These are phyloP conservation scores for Spinacia oleracea DNA, from an alignment of 179 eudicot species.

Conservation along the genomic window DNA sequence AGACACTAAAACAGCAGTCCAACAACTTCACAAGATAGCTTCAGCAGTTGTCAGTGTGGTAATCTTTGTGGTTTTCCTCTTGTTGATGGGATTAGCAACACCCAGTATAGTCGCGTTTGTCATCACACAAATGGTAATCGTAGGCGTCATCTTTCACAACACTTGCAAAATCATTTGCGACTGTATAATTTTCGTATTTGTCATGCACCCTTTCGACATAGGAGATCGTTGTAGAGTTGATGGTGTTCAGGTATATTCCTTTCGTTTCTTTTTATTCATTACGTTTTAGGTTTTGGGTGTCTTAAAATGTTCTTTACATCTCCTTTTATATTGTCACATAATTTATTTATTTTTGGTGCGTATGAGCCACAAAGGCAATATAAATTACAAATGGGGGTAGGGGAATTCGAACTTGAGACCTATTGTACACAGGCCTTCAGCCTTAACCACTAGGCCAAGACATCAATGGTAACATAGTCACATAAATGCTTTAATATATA, in stretches of 20 bases:
- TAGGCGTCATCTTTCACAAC: constrained; percentile 65
- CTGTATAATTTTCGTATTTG: constrained; percentile 69
- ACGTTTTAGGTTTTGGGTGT: too few relatives aligned
- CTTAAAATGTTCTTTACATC: too few relatives aligned
- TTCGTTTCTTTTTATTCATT: too few relatives aligned
- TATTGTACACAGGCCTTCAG: too few relatives aligned
- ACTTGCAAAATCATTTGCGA: constrained; percentile 74
- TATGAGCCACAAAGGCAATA: too few relatives aligned
- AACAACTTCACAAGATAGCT: constrained; percentile 69
- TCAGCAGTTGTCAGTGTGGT: constrained; percentile 52
- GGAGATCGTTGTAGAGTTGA: constrained; percentile 83
- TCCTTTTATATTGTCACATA: too few relatives aligned
- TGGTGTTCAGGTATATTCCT: constrained; percentile 71
- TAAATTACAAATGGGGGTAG: too few relatives aligned
- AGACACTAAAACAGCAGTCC: constrained; percentile 82
- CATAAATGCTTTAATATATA: too few relatives aligned
- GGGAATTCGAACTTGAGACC: too few relatives aligned
- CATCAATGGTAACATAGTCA: too few relatives aligned
- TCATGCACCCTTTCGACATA: constrained; percentile 72
- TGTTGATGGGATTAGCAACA: constrained; percentile 60
- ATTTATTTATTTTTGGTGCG: too few relatives aligned
- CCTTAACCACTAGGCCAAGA: too few relatives aligned
- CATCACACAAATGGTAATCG: constrained; percentile 54
- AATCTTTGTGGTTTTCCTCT: constrained; percentile 41
- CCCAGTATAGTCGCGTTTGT: constrained; percentile 53